A percentile compares a stretch with the other conserved stretches of the same genome.
phyloP scores from a whole-genome alignment of 1,284 basidiomycete genomes.

The Phellopilus nigrolimitatus region DNA sequence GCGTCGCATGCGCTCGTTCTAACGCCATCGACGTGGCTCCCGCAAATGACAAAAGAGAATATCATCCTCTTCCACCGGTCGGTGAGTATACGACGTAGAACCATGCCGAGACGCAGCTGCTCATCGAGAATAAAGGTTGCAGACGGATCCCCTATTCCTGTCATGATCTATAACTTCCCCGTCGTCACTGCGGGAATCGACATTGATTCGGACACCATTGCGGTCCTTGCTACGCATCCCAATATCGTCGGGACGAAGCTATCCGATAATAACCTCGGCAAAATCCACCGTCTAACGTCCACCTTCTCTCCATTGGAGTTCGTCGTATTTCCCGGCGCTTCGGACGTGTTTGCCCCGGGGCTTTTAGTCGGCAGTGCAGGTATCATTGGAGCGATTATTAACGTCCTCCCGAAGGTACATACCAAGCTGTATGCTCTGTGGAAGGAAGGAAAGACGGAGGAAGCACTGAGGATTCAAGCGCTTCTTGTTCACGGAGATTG shows the following conservation, averaged over 20 bases:
- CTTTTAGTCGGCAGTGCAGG: constrained; percentile 66
- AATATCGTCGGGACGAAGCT: constrained; percentile 89
- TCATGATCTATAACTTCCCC: constrained; percentile 92
- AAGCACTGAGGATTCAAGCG: constrained; percentile 68
- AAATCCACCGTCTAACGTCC: constrained; percentile 71
- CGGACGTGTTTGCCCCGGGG: constrained; percentile 64
- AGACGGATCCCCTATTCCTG: constrained; percentile 76
- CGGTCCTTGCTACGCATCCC: constrained; percentile 68
- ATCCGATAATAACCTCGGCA: constrained; percentile 82
- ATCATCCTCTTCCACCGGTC: constrained; percentile 62
- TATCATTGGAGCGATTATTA: constrained; percentile 71
- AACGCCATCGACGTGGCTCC: constrained; percentile 65
- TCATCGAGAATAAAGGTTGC: constrained; percentile 52
- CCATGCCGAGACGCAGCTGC: not conserved
- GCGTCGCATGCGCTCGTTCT: constrained; percentile 75
- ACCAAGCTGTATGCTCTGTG: constrained; percentile 54
- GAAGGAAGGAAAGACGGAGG: constrained; percentile 52
- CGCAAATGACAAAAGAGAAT: constrained; percentile 55
- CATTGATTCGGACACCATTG: constrained; percentile 79
- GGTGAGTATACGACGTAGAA: constrained; percentile 31
- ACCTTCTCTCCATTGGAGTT: constrained; percentile 48
- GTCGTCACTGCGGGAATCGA: constrained; percentile 79
- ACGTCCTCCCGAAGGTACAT: constrained; percentile 75
- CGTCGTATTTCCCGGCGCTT: constrained; percentile 60
- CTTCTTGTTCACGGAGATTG: constrained; percentile 71